Conservation (phyloP, 148 eudicot species). For the Beta vulgaris region DNA sequence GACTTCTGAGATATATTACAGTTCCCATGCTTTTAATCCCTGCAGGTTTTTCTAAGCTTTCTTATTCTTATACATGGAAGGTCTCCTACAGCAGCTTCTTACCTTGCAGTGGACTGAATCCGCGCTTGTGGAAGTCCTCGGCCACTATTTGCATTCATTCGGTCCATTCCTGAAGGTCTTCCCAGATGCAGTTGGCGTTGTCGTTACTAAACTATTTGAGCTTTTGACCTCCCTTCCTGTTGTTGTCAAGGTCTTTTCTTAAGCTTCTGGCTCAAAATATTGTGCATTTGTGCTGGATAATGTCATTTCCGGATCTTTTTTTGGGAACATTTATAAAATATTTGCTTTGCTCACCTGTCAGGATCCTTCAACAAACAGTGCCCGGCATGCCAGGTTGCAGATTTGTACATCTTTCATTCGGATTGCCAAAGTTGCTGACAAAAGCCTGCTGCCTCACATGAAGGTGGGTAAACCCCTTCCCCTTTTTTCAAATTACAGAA, state of each 20-base stretch:
- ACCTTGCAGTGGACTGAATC: constrained; percentile 89
- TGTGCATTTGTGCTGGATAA: not conserved
- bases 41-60: constrained; percentile 31
- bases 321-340: not conserved
- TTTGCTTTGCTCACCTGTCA: constrained; percentile 36
- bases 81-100: constrained; percentile 83
- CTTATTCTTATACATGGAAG: constrained; percentile 44
- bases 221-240: constrained; percentile 74
- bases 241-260: constrained; percentile 55
- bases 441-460: constrained; percentile 94
- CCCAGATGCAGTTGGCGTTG: constrained; percentile 81
- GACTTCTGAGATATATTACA: constrained; percentile 3
- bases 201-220: constrained; percentile 87
- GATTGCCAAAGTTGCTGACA: constrained; percentile 83
- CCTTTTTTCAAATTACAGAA: not conserved
- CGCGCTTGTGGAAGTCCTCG: constrained; percentile 73
- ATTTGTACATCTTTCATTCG: constrained; percentile 96
- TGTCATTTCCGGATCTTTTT: not conserved
- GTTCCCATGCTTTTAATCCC: constrained; percentile 15
- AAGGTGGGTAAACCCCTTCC: constrained; percentile 47
- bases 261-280: not conserved
- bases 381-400: constrained; percentile 96
- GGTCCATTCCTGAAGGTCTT: constrained; percentile 81
- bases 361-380: constrained; percentile 86
- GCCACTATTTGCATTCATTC: constrained; percentile 81